A percentile compares a stretch with the other conserved stretches of the same genome.
Evolutionary conservation across 208 protist genomes (phyloP).

Genomic region (Crithidia thermophila): DNA sequence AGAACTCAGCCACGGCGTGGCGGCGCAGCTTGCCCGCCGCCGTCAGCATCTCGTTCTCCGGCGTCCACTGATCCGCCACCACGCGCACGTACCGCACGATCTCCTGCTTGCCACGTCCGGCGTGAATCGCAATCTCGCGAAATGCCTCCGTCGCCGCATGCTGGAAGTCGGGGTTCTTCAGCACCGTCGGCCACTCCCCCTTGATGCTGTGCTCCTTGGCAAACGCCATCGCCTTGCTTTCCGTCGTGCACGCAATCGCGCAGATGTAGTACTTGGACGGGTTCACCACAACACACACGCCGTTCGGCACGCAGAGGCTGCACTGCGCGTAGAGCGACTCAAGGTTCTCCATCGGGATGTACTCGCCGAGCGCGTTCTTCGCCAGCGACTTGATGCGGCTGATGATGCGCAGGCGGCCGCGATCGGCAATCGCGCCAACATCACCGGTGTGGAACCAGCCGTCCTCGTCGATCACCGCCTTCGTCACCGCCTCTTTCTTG

Average conservation of each 20-base stretch:
- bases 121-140: slow-evolving; percentile 50
- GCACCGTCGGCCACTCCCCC: slow-evolving; percentile 43
- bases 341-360: slow-evolving; percentile 86
- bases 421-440: slow-evolving; percentile 60
- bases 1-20: slow-evolving; percentile 50
- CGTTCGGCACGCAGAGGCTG: slow-evolving; percentile 55
- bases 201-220: slow-evolving; percentile 43
- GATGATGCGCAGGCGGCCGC: slow-evolving; percentile 55
- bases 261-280: slow-evolving; percentile 56
- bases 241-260: slow-evolving; percentile 58
- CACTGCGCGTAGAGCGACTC: slow-evolving; percentile 68
- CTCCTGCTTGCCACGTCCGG: slow-evolving; percentile 71
- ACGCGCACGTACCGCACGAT: slow-evolving; percentile 49
- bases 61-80: slow-evolving; percentile 70
- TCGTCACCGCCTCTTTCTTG: slow-evolving; percentile 81
- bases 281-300: slow-evolving; percentile 72
- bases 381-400: slow-evolving; percentile 88
- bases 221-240: slow-evolving; percentile 58
- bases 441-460: slow-evolving; percentile 93
- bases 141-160: slow-evolving; percentile 18
- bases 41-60: slow-evolving; percentile 76
- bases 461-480: slow-evolving; percentile 61
- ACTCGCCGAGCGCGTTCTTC: slow-evolving; percentile 88
- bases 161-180: slow-evolving; percentile 46
- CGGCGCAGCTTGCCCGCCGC: slow-evolving; percentile 79